A percentile compares a stretch with the other conserved stretches of the same genome.
phyloP scores from a whole-genome alignment of 2,329 filamentous ascomycete genomes.

The Fusarium euwallaceae region DNA sequence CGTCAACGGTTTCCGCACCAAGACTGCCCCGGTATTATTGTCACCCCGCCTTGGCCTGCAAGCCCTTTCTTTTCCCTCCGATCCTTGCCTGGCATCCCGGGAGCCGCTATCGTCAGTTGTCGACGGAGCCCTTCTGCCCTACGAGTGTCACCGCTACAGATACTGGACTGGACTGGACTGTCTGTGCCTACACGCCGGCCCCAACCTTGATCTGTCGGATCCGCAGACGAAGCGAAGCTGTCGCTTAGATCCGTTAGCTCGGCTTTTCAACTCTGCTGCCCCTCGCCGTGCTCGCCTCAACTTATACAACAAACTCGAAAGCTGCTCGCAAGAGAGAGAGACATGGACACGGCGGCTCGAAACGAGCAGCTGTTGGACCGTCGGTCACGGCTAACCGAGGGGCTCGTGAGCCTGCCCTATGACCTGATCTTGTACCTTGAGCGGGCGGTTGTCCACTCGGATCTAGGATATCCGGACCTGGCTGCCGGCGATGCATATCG shows the following conservation, averaged over 20 bases:
- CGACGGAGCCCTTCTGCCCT: conserved; percentile 7
- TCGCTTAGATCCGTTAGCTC: conserved; percentile 24
- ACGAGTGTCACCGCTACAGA: conserved; percentile 13
- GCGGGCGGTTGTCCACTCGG: conserved; percentile 77
- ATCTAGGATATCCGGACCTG: conserved; percentile 89
- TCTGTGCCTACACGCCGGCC: conserved; percentile 8
- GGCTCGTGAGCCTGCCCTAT: conserved; percentile 66
- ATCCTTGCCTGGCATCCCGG: conserved; percentile 20
- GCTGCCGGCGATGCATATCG: conserved; percentile 91
- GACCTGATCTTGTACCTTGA: conserved; percentile 75
- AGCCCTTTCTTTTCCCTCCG: conserved; percentile 5
- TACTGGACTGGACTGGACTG: not conserved
- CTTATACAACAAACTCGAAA: conserved; percentile 13
- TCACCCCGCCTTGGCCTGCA: conserved; percentile 3
- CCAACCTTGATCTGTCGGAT: conserved; percentile 23
- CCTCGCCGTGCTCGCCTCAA: conserved; percentile 10
- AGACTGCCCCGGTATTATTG: not conserved
- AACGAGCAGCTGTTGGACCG: conserved; percentile 63
- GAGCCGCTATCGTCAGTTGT: conserved; percentile 26
- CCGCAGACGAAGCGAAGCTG: conserved; percentile 18
- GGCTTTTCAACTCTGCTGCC: conserved; percentile 16
- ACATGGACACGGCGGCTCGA: conserved; percentile 53
- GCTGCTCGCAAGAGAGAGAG: not conserved
- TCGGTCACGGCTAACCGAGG: conserved; percentile 69
- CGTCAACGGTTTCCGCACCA: not conserved